phyloP scores from a whole-genome alignment of 768 basidiomycete genomes.

The Amanita inopinata region DNA sequence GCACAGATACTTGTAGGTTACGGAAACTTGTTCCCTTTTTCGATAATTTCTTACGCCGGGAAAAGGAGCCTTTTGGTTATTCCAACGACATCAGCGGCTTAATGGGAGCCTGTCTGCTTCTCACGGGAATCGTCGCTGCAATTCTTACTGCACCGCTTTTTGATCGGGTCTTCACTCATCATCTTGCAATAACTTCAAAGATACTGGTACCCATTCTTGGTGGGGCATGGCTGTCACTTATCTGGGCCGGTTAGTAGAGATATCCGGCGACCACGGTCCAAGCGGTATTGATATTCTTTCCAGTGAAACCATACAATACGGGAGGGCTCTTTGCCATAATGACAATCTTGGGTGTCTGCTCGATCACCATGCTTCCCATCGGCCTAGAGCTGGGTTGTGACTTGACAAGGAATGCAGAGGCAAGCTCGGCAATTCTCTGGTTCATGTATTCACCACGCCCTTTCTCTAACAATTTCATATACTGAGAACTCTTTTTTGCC shows the following conservation, averaged over 20 bases:
- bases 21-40: not conserved
- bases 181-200: conserved; percentile 51
- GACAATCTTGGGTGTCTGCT: conserved; percentile 55
- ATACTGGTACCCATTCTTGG: conserved; percentile 53
- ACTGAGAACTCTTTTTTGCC: not conserved
- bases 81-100: conserved; percentile 55
- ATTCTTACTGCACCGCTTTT: conserved; percentile 64
- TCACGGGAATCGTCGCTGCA: conserved; percentile 64
- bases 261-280: not conserved
- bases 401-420: conserved; percentile 70
- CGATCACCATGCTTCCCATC: conserved; percentile 65
- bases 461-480: conserved; percentile 3
- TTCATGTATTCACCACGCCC: conserved; percentile 33
- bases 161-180: conserved; percentile 74
- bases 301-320: conserved; percentile 54
- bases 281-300: conserved; percentile 4
- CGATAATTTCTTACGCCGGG: not conserved
- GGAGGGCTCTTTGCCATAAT: conserved; percentile 57
- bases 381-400: conserved; percentile 73
- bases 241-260: conserved; percentile 62
- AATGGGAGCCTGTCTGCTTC: conserved; percentile 55
- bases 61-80: conserved; percentile 66
- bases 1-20: conserved; percentile 54
- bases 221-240: conserved; percentile 58
- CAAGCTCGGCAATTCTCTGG: conserved; percentile 71